phyloP scores from a whole-genome alignment of 2,329 filamentous ascomycete species.

The Penicillium hordei region DNA sequence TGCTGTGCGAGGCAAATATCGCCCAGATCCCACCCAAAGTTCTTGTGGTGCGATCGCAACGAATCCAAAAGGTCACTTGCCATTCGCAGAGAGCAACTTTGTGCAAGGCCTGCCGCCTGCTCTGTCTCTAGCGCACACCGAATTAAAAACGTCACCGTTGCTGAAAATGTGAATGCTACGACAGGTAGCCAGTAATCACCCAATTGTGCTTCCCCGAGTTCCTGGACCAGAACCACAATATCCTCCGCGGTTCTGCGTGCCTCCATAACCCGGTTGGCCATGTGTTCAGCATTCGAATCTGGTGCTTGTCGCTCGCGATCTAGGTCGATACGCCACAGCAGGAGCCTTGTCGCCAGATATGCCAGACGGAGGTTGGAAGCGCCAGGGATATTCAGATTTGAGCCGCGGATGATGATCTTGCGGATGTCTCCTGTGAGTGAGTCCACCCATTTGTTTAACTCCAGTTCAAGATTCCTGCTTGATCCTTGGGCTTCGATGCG shows the following conservation, averaged over 20 bases:
- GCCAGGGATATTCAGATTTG: constrained; percentile 44
- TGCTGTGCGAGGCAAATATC: constrained; percentile 53
- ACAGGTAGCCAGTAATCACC: constrained; percentile 54
- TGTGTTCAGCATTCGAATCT: constrained; percentile 16
- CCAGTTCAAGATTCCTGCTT: constrained; percentile 37
- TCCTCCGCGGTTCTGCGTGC: constrained; percentile 51
- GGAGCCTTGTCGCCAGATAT: constrained; percentile 51
- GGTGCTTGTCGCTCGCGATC: constrained; percentile 36
- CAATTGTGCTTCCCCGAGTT: constrained; percentile 46
- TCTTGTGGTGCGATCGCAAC: constrained; percentile 43
- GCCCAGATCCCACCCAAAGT: constrained; percentile 51
- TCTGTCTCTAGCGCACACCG: constrained; percentile 48
- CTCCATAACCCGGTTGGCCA: constrained; percentile 35
- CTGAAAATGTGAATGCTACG: constrained; percentile 50
- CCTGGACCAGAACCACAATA: constrained; percentile 51
- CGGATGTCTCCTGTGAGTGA: constrained; percentile 42
- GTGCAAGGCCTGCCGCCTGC: constrained; percentile 16
- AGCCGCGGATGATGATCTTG: constrained; percentile 46
- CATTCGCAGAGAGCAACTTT: constrained; percentile 42
- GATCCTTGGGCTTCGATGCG: constrained; percentile 19
- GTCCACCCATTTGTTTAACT: constrained; percentile 49
- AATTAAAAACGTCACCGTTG: constrained; percentile 53
- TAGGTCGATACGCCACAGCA: constrained; percentile 51
- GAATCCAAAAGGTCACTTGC: constrained; percentile 45
- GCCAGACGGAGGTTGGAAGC: constrained; percentile 54